Evolutionary conservation across 441 rosid species (phyloP), one percentile per base, ranked within the genome.

Genomic region (Rhodomyrtus psidioides): DNA sequence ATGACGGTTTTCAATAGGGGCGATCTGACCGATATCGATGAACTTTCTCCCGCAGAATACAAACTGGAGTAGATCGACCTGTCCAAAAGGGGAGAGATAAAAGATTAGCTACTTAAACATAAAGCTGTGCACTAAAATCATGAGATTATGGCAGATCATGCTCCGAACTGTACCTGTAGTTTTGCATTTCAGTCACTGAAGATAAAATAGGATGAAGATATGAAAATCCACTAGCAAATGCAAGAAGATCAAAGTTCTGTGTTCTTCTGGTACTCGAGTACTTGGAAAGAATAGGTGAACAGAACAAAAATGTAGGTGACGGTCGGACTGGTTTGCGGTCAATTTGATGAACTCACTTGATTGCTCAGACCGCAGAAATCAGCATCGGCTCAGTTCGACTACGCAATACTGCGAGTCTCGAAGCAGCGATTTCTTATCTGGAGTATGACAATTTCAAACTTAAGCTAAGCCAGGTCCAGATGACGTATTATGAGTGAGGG

Each of bases 51-150:
- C 88, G 88, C 81, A 98, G 99, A 90, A 95, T 90, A 85, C 98
- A 97, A 85, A 96, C 92, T 6, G 98, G 98, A 75, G 99, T 95
- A 82, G 81, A 65, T 99, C 98, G 76, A 95, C 90, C 98, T 97
- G 91, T 82, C 55, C 83, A 74, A 57, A 82, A 75, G 62, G 86
- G 54, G 84, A 51, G 51, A 51, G 3, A 75, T 15, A 12, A 58
- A 83, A 65, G 46, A 19, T 53, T 28, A 56, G 26, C 2, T 34
- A 34, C 44, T 65, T 34, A 0, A 30, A 6, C 46, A 65, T 12
- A 34, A 65, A 19, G 46, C 46, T 34, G 7, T 9, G 46, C 26
- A 34, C 76, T 19, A 4, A 9, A 34, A 34, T 19, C 4, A 19
- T 5, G 46, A 34, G 8, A 34, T 65, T 19, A 30, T 19, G 7